Percentiles rank a stretch among this genome's conserved stretches.
Evolutionary conservation across 176 grass and related monocot species (phyloP).

Genomic region (Rhynchospora breviuscula): DNA sequence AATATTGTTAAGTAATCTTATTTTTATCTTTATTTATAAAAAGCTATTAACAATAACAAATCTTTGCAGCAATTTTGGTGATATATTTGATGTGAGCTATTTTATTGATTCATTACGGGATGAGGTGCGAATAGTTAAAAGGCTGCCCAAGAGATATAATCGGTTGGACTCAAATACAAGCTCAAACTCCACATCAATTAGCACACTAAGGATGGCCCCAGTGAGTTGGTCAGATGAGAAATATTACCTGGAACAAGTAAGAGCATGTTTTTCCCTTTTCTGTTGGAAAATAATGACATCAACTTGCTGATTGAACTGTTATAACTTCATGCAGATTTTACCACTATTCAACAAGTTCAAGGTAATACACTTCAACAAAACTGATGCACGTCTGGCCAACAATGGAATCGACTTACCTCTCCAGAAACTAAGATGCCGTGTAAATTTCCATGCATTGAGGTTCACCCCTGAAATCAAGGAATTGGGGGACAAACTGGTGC

Average conservation of each 20-base stretch:
- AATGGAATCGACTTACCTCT: conserved; percentile 60
- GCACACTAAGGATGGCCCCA: conserved; percentile 55
- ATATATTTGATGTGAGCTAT: conserved; percentile 90
- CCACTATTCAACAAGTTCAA: conserved; percentile 79
- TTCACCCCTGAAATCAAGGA: conserved; percentile 78
- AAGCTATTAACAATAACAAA: neutral
- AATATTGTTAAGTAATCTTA: conserved; percentile 8
- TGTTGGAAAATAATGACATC: neutral
- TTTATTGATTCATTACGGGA: conserved; percentile 80
- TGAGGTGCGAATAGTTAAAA: conserved; percentile 70
- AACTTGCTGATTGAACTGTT: neutral
- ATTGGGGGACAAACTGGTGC: conserved; percentile 61
- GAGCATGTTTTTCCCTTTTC: conserved; percentile 16
- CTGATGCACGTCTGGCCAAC: conserved; percentile 91
- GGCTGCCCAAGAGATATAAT: conserved; percentile 54
- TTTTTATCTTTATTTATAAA: neutral
- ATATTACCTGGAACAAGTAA: conserved; percentile 94
- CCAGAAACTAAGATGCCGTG: conserved; percentile 81
- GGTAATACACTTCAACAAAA: conserved; percentile 89
- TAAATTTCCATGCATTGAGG: conserved; percentile 79
- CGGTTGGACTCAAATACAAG: conserved; percentile 13
- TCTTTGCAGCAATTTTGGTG: conserved; percentile 63
- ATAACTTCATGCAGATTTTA: conserved; percentile 55
- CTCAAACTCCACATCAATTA: neutral
- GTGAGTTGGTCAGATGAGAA: conserved; percentile 98